phyloP scores from a whole-genome alignment of 306 rosid genomes.

The Lathyrus sativus region DNA sequence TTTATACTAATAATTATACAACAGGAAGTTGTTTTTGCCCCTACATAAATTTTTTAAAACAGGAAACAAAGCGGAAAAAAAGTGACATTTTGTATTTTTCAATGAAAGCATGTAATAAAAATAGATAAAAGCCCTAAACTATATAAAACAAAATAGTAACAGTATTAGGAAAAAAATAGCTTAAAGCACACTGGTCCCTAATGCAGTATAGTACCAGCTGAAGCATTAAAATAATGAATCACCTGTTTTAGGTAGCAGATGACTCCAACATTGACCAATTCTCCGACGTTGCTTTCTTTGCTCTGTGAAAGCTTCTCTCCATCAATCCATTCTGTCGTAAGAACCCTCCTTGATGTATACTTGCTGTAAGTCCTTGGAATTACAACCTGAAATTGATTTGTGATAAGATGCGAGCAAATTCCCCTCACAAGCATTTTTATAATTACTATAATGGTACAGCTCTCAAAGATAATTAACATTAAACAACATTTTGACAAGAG shows the following conservation, averaged over 20 bases:
- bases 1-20: no score
- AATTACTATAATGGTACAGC: constrained; percentile 6
- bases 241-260: constrained; percentile 99
- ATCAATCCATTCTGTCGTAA: constrained; percentile 87
- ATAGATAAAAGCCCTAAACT: no score
- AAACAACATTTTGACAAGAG: constrained; percentile 16
- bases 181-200: constrained; percentile 19
- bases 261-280: constrained; percentile 95
- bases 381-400: constrained; percentile 70
- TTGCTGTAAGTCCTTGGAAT: constrained; percentile 82
- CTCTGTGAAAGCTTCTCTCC: constrained; percentile 98
- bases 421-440: constrained; percentile 20
- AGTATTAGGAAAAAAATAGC: constrained; percentile 3
- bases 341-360: constrained; percentile 95
- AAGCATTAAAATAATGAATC: constrained; percentile 31
- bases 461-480: constrained; percentile 2
- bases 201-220: constrained; percentile 1
- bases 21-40: no score
- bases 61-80: no score
- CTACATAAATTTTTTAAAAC: no score
- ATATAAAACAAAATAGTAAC: no score
- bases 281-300: constrained; percentile 94
- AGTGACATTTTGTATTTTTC: no score
- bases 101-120: no score
- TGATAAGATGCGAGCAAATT: constrained; percentile 39